Conservation (phyloP, 441 rosid genomes). For the Croton laevigatus region DNA sequence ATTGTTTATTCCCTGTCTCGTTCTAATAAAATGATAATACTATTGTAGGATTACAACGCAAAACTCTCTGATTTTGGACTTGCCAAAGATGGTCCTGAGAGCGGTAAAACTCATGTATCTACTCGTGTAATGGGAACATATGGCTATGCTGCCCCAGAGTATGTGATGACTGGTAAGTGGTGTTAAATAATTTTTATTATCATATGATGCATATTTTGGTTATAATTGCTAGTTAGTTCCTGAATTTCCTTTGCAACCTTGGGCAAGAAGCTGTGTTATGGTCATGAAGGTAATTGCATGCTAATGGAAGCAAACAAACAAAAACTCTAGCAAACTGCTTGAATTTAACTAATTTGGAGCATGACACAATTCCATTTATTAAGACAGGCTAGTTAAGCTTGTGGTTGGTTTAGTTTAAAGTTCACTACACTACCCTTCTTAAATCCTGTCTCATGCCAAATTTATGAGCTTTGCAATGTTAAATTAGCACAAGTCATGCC, state of each 20-base stretch:
- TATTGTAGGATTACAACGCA: conserved; percentile 39
- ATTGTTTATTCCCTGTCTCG: not conserved
- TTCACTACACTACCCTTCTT: not conserved
- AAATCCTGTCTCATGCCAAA: not conserved
- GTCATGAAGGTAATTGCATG: not conserved
- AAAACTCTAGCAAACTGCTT: not conserved
- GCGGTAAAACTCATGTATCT: conserved; percentile 39
- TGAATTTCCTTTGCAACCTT: conserved; percentile 1
- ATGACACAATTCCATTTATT: not conserved
- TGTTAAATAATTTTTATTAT: not conserved
- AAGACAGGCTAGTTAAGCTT: not conserved
- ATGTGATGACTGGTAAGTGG: conserved; percentile 37
- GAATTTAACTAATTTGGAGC: not conserved
- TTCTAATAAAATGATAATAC: not conserved
- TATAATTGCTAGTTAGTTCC: not conserved
- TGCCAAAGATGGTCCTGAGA: conserved; percentile 42
- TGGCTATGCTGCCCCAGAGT: conserved; percentile 48
- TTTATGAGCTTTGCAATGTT: not conserved
- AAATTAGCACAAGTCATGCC: too few relatives aligned
- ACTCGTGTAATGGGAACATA: conserved; percentile 37
- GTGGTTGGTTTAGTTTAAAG: not conserved
- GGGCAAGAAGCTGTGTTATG: not conserved
- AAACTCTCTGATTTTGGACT: conserved; percentile 48
- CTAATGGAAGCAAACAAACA: not conserved
- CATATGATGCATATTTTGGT: not conserved